Evolutionary conservation across 2,329 filamentous ascomycete genomes (phyloP).

Genomic region (Davidsoniella neocaledoniae): DNA sequence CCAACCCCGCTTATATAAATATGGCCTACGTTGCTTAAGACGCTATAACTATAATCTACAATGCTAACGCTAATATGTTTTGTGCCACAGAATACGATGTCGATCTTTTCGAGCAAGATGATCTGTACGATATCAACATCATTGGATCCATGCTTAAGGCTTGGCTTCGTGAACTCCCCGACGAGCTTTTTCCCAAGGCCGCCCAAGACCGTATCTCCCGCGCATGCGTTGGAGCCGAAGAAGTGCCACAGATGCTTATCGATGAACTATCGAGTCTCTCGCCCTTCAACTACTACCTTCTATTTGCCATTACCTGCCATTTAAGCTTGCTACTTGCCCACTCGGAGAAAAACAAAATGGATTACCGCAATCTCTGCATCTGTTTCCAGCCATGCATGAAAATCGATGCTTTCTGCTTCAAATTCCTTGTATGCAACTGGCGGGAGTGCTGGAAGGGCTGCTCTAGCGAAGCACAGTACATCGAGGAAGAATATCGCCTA

Average conservation of each 20-base stretch:
- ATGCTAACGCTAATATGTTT: neutral
- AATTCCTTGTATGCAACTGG: slow-evolving; percentile 90
- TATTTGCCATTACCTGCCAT: slow-evolving; percentile 94
- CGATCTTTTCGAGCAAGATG: slow-evolving; percentile 71
- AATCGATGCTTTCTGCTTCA: slow-evolving; percentile 88
- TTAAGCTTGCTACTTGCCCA: slow-evolving; percentile 81
- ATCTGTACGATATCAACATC: slow-evolving; percentile 91
- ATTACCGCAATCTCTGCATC: slow-evolving; percentile 86
- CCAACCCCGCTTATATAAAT: neutral
- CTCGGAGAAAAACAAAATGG: slow-evolving; percentile 95
- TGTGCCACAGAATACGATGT: slow-evolving; percentile 57
- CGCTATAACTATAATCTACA: neutral
- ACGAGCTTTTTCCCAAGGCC: slow-evolving; percentile 78
- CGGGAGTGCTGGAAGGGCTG: slow-evolving; percentile 94
- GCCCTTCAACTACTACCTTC: slow-evolving; percentile 92
- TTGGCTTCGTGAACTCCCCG: slow-evolving; percentile 87
- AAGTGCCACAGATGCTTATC: slow-evolving; percentile 69
- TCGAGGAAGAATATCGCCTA: slow-evolving; percentile 49
- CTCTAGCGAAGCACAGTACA: slow-evolving; percentile 69
- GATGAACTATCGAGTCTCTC: slow-evolving; percentile 89
- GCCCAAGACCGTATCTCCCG: slow-evolving; percentile 65
- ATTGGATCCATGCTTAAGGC: slow-evolving; percentile 92
- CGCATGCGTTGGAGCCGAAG: slow-evolving; percentile 62
- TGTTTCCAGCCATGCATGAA: slow-evolving; percentile 97
- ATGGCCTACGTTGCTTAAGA: neutral